Conservation (phyloP, 257 asterid genomes). For the Coffea canephora region DNA sequence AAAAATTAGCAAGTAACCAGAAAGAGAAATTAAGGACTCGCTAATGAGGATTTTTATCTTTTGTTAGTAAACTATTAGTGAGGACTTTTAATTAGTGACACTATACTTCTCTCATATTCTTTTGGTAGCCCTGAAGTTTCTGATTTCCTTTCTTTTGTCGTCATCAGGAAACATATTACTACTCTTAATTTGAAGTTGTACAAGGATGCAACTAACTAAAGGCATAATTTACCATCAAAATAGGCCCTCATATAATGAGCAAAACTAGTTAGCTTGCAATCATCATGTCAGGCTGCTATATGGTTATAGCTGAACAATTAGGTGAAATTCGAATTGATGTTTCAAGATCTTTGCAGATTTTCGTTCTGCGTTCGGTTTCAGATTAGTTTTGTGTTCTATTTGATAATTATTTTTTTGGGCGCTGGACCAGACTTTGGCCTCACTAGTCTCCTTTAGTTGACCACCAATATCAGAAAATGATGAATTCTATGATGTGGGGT, state of each 20-base stretch:
- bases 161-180: not conserved
- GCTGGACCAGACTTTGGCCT: not conserved
- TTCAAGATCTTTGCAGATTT: too few species aligned
- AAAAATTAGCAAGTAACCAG: not conserved
- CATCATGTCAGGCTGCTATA: not conserved
- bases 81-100: too few species aligned
- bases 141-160: not conserved
- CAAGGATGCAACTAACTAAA: not conserved
- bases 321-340: not conserved
- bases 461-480: not conserved
- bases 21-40: not conserved
- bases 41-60: not conserved
- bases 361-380: too few species aligned
- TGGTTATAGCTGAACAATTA: not conserved
- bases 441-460: not conserved
- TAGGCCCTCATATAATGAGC: not conserved
- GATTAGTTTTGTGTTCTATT: too few species aligned
- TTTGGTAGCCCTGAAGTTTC: not conserved
- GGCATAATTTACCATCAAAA: not conserved
- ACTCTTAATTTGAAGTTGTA: not conserved
- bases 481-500: constrained; percentile 10
- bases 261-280: not conserved
- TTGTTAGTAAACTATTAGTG: not conserved
- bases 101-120: not conserved
- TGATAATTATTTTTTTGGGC: too few species aligned